These are phyloP conservation scores for Solanum tarapatanum DNA, from an alignment of 257 asterid genomes.

Conservation along the genomic window DNA sequence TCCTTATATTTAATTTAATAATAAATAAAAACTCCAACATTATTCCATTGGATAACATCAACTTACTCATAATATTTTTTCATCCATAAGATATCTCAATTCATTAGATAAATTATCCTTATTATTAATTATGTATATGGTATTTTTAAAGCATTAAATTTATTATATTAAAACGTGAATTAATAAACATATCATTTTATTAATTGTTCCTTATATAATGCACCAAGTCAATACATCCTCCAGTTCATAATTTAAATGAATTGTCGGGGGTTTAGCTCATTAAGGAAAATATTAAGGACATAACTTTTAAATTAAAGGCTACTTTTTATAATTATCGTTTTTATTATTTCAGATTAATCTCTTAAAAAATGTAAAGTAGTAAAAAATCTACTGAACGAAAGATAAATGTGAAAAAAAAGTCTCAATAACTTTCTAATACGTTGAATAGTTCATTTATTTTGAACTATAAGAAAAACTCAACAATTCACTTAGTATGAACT, in stretches of 20 bases:
- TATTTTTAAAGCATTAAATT: not conserved
- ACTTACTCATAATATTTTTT: not conserved
- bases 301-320: too few relatives aligned
- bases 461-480: too few relatives aligned
- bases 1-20: not conserved
- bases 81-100: not conserved
- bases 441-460: too few relatives aligned
- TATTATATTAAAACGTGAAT: too few relatives aligned
- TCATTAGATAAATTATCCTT: not conserved
- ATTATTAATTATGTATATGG: too few relatives aligned
- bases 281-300: not conserved
- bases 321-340: too few relatives aligned
- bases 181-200: too few relatives aligned
- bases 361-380: not conserved
- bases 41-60: not conserved
- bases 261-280: too few relatives aligned
- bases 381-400: too few relatives aligned
- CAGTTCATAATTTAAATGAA: not conserved
- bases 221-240: not conserved
- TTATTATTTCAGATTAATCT: not conserved
- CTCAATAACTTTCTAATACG: not conserved
- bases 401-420: not conserved
- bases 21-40: not conserved
- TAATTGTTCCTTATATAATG: not conserved
- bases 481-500: too few relatives aligned